A percentile compares a stretch with the other conserved stretches of the same genome.
These are phyloP conservation scores for Pelargonium myrrhifolium DNA, from an alignment of 441 rosid species.

Conservation along the genomic window DNA sequence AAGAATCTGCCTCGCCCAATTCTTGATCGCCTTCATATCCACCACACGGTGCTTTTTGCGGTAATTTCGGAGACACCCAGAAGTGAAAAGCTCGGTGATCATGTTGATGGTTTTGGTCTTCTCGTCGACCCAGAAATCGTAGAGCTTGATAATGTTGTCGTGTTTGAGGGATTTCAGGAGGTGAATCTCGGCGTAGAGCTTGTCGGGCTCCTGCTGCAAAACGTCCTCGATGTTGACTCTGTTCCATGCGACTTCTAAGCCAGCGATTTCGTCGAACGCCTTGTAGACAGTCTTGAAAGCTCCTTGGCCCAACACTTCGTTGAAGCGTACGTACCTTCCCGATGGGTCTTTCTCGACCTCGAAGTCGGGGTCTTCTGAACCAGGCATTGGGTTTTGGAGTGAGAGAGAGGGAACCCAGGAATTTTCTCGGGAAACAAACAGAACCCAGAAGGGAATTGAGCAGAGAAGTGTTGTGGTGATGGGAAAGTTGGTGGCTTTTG, in stretches of 20 bases:
- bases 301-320: not conserved
- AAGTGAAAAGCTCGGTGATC: conserved; percentile 3
- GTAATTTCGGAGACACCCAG: not conserved
- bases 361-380: not conserved
- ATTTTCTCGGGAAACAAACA: not conserved
- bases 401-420: not conserved
- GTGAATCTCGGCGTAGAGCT: conserved; percentile 2
- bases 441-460: too few species aligned
- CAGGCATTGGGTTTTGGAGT: not conserved
- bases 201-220: not conserved
- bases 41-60: conserved; percentile 1
- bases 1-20: conserved; percentile 5
- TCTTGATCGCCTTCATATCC: conserved; percentile 5
- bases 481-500: too few species aligned
- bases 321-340: not conserved
- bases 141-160: conserved; percentile 8
- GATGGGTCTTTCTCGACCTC: conserved; percentile 7
- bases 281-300: conserved; percentile 5
- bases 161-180: conserved; percentile 3
- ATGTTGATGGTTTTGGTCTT: not conserved
- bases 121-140: conserved; percentile 1
- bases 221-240: not conserved
- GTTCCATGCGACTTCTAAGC: not conserved
- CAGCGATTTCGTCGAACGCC: conserved; percentile 7
- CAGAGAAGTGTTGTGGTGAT: too few species aligned